Evolutionary conservation across 2,329 filamentous ascomycete species (phyloP).

Genomic region (Teratosphaeria zuluensis): DNA sequence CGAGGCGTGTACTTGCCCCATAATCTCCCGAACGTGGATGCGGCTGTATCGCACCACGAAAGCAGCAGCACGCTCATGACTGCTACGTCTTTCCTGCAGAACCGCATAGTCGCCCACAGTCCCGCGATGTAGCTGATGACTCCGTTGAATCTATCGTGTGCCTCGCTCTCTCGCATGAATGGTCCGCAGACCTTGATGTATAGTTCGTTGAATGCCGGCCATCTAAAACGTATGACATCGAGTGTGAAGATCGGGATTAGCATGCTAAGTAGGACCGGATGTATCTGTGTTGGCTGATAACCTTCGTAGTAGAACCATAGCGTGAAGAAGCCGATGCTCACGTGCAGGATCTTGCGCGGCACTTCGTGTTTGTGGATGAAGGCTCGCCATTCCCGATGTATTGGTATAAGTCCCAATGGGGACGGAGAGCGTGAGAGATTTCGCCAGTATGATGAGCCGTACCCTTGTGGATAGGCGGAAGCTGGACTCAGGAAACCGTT

Average conservation of each 20-base stretch:
- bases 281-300: conserved; percentile 65
- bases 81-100: conserved; percentile 87
- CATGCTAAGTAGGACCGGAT: conserved; percentile 70
- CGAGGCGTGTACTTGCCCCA: conserved; percentile 84
- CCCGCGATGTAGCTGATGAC: conserved; percentile 95
- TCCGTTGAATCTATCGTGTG: conserved; percentile 77
- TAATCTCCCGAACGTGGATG: conserved; percentile 82
- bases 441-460: conserved; percentile 67
- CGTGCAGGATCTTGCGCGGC: conserved; percentile 82
- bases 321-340: conserved; percentile 92
- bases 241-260: conserved; percentile 75
- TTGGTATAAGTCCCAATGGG: conserved; percentile 86
- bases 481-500: conserved; percentile 23
- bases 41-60: conserved; percentile 96
- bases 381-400: conserved; percentile 81
- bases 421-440: conserved; percentile 87
- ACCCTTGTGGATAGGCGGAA: conserved; percentile 40
- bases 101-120: conserved; percentile 73
- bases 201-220: conserved; percentile 68
- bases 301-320: conserved; percentile 76
- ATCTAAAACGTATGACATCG: conserved; percentile 77
- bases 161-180: conserved; percentile 95
- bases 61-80: conserved; percentile 83
- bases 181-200: conserved; percentile 81
- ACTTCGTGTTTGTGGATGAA: conserved; percentile 95